Percentiles rank a stretch among this genome's conserved stretches.
Evolutionary conservation across 1,139 yeast species (phyloP).

Genomic region (Debaryomycetaceae sp.): DNA sequence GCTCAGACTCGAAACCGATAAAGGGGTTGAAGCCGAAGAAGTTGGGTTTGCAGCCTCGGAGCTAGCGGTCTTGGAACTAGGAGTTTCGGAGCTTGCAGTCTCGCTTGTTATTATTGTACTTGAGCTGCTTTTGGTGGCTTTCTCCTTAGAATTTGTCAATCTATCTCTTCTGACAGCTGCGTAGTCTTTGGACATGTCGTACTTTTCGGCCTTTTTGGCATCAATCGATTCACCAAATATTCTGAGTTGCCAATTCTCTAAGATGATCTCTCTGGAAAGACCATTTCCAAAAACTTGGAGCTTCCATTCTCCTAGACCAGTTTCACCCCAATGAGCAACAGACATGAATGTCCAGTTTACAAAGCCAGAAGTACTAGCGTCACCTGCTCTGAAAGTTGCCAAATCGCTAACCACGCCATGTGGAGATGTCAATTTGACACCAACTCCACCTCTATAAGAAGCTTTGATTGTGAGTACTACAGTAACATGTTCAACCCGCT

Average conservation of each 20-base stretch:
- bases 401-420: constrained; percentile 68
- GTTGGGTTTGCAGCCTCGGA: background rate
- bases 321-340: constrained; percentile 98
- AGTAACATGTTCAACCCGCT: constrained; percentile 80
- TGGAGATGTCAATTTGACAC: constrained; percentile 70
- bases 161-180: constrained; percentile 36
- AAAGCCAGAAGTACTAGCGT: constrained; percentile 59
- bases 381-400: constrained; percentile 68
- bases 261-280: constrained; percentile 35
- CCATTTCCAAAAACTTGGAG: constrained; percentile 49
- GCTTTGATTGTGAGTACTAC: constrained; percentile 72
- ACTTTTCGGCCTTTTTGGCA: constrained; percentile 53
- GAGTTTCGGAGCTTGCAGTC: background rate
- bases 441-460: constrained; percentile 65
- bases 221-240: constrained; percentile 80
- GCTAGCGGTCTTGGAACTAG: background rate
- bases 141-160: constrained; percentile 2
- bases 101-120: background rate
- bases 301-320: constrained; percentile 80
- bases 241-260: constrained; percentile 72
- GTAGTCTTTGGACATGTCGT: constrained; percentile 39
- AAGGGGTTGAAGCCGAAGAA: background rate
- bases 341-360: constrained; percentile 89
- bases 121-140: background rate
- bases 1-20: constrained; percentile 1